Percentiles rank a stretch among this genome's conserved stretches.
Conservation (phyloP, 148 eudicot genomes). For the Camellia lanceoleosa region DNA sequence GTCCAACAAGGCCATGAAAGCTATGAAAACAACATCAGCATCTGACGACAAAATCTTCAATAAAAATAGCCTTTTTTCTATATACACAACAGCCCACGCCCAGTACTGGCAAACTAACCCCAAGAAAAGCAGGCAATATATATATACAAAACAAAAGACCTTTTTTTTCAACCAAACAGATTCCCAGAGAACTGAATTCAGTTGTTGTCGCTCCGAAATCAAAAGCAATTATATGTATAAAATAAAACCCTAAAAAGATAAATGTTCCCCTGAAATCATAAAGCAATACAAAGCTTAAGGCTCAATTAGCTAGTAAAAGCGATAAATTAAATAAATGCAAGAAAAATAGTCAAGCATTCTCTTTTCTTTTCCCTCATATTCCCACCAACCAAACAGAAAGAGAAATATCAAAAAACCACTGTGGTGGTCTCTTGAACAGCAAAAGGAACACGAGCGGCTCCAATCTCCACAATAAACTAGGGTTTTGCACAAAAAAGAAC, state of each 20-base stretch:
- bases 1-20: too few relatives aligned
- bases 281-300: too few relatives aligned
- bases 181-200: neutral
- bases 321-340: neutral
- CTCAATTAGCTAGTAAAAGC: neutral
- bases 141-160: too few relatives aligned
- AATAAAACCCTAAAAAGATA: neutral
- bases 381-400: neutral
- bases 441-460: neutral
- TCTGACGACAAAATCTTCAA: too few relatives aligned
- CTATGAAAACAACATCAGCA: too few relatives aligned
- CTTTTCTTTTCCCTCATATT: neutral
- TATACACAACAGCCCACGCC: too few relatives aligned
- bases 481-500: slow-evolving; percentile 3
- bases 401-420: neutral
- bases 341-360: neutral
- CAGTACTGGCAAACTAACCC: neutral
- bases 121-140: neutral
- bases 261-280: too few relatives aligned
- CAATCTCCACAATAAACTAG: neutral
- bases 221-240: neutral
- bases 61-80: too few relatives aligned
- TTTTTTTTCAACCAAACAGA: neutral
- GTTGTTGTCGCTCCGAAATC: neutral
- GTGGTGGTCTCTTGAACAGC: neutral